phyloP scores from a whole-genome alignment of 306 rosid genomes.

The Herpetospermum pedunculosum region DNA sequence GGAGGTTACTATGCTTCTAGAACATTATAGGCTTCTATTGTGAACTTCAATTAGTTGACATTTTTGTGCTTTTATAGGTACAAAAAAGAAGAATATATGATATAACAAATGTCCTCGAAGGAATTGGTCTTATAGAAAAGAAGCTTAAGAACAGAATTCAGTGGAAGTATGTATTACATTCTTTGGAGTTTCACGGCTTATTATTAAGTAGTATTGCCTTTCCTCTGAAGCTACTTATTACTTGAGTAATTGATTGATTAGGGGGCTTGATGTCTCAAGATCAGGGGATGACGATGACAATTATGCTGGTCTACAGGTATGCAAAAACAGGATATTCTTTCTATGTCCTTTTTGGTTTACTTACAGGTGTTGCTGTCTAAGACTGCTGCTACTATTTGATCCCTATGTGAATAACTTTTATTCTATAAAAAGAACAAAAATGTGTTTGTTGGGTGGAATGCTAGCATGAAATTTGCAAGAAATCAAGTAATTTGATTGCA shows the following conservation, averaged over 20 bases:
- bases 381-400: background rate
- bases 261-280: slow-evolving; percentile 79
- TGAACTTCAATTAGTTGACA: slow-evolving; percentile 17
- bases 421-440: background rate
- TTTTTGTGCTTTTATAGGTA: slow-evolving; percentile 43
- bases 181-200: slow-evolving; percentile 3
- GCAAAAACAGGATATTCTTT: slow-evolving; percentile 10
- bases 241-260: slow-evolving; percentile 27
- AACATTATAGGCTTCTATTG: slow-evolving; percentile 15
- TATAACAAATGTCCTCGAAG: slow-evolving; percentile 96
- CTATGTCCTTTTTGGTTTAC: background rate
- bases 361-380: background rate
- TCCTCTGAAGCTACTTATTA: slow-evolving; percentile 13
- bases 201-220: slow-evolving; percentile 12
- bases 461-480: background rate
- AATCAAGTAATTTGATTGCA: background rate
- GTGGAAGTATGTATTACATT: slow-evolving; percentile 67
- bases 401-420: background rate
- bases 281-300: slow-evolving; percentile 73
- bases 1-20: slow-evolving; percentile 45
- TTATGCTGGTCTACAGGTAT: slow-evolving; percentile 75
- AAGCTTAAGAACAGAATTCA: slow-evolving; percentile 96
- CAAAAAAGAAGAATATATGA: slow-evolving; percentile 97
- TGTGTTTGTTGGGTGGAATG: background rate
- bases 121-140: slow-evolving; percentile 97